Percentiles rank a stretch among this genome's conserved stretches.
phyloP scores from a whole-genome alignment of 1,284 basidiomycete species.

The Nidula niveotomentosa region DNA sequence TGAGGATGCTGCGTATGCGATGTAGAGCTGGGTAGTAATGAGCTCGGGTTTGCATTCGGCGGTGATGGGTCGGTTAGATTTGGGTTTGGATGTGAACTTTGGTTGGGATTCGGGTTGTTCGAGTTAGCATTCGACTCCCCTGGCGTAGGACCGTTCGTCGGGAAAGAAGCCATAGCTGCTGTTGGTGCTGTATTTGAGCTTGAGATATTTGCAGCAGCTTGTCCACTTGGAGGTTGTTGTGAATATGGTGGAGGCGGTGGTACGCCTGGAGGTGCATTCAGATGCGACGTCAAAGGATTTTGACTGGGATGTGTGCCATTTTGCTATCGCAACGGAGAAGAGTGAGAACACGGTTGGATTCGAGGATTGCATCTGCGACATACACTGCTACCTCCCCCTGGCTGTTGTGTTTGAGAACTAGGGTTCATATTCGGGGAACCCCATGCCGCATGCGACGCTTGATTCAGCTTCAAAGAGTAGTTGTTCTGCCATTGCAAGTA shows the following conservation, averaged over 20 bases:
- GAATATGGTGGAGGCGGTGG: conserved; percentile 37
- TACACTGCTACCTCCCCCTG: conserved; percentile 18
- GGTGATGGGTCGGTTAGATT: conserved; percentile 20
- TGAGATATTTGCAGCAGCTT: conserved; percentile 26
- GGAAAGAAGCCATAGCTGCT: conserved; percentile 31
- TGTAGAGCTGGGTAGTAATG: conserved; percentile 31
- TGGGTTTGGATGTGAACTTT: conserved; percentile 22
- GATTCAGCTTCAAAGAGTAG: conserved; percentile 61
- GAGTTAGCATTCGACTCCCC: conserved; percentile 21
- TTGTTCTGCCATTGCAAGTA: conserved; percentile 41
- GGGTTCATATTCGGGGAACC: conserved; percentile 49
- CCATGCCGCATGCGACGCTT: conserved; percentile 64
- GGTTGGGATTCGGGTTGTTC: conserved; percentile 12
- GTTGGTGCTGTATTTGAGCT: conserved; percentile 24
- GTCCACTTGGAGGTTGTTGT: conserved; percentile 28
- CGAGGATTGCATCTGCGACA: conserved; percentile 1
- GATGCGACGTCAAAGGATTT: conserved; percentile 33
- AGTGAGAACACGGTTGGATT: no score
- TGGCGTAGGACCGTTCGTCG: conserved; percentile 36
- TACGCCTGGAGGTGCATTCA: conserved; percentile 56
- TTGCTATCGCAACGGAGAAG: conserved; percentile 11
- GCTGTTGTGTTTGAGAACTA: conserved; percentile 30
- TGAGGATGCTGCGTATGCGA: conserved; percentile 57
- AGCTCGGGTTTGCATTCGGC: conserved; percentile 28
- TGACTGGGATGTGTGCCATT: conserved; percentile 36